A percentile compares a stretch with the other conserved stretches of the same genome.
These are phyloP conservation scores for Botrytis aclada DNA, from an alignment of 2,329 filamentous ascomycete species.

Conservation along the genomic window DNA sequence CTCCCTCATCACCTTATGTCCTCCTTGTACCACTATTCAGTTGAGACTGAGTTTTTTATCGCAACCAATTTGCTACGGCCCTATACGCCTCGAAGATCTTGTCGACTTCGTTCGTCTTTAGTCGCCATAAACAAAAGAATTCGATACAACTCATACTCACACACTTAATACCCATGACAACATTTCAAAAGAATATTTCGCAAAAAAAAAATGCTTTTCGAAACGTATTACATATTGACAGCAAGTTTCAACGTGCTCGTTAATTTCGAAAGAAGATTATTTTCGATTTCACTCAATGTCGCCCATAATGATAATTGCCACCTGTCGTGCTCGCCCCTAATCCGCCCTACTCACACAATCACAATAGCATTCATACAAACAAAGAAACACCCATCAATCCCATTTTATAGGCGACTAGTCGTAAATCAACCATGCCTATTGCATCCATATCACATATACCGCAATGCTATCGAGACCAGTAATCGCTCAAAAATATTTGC, in stretches of 20 bases:
- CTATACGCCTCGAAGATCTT: slow-evolving; percentile 33
- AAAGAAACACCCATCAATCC: slow-evolving; percentile 19
- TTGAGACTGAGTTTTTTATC: slow-evolving; percentile 36
- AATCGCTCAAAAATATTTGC: slow-evolving; percentile 11
- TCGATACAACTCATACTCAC: slow-evolving; percentile 33
- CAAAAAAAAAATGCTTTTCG: slow-evolving; percentile 15
- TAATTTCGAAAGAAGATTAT: slow-evolving; percentile 24
- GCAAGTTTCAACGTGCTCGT: slow-evolving; percentile 35
- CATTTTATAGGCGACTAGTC: slow-evolving; percentile 22
- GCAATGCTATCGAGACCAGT: slow-evolving; percentile 14
- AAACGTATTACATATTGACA: slow-evolving; percentile 29
- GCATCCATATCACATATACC: slow-evolving; percentile 11
- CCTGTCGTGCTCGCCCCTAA: slow-evolving; percentile 22
- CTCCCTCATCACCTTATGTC: slow-evolving; percentile 37
- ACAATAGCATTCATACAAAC: slow-evolving; percentile 13
- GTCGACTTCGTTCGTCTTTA: slow-evolving; percentile 37
- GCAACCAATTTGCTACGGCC: slow-evolving; percentile 30
- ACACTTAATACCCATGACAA: slow-evolving; percentile 35
- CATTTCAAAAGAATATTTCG: slow-evolving; percentile 24
- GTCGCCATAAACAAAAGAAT: slow-evolving; percentile 36
- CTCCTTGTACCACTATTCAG: slow-evolving; percentile 40
- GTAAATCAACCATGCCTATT: slow-evolving; percentile 21
- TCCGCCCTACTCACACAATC: slow-evolving; percentile 18
- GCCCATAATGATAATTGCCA: slow-evolving; percentile 31
- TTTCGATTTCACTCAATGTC: slow-evolving; percentile 17